A percentile compares a stretch with the other conserved stretches of the same genome.
phyloP scores from a whole-genome alignment of 2,329 filamentous ascomycete species.

The Fusarium foetens region DNA sequence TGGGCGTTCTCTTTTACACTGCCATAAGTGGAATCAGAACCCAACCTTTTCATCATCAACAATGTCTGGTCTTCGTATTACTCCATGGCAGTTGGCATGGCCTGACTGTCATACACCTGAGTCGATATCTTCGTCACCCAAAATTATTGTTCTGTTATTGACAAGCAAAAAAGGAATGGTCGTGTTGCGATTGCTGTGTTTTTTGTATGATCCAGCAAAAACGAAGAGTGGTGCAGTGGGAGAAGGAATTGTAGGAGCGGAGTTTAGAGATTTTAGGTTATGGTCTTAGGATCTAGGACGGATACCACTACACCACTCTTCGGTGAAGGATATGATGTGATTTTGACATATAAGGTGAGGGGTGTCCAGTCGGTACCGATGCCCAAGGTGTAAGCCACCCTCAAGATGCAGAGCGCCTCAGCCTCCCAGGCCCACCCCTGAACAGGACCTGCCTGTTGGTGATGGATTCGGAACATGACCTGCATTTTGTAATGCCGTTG shows the following conservation, averaged over 20 bases:
- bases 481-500: neutral
- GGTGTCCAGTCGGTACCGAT: neutral
- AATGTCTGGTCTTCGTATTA: neutral
- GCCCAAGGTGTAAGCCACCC: neutral
- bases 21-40: neutral
- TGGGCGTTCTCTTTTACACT: neutral
- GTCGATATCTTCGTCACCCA: neutral
- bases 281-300: neutral
- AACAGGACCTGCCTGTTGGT: neutral
- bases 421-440: neutral
- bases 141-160: neutral
- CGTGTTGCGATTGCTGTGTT: accelerated
- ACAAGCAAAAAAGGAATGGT: neutral
- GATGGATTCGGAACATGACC: neutral
- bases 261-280: neutral
- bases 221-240: neutral
- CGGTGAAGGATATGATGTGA: neutral
- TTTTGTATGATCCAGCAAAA: neutral
- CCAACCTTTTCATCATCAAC: too few relatives aligned
- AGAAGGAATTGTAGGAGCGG: neutral
- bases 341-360: neutral
- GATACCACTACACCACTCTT: constrained; percentile 2
- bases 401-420: too few relatives aligned
- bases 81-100: neutral
- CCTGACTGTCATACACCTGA: neutral